Base-by-base conservation (phyloP, 1,284 basidiomycete genomes). In the Peniophora sp. region DNA sequence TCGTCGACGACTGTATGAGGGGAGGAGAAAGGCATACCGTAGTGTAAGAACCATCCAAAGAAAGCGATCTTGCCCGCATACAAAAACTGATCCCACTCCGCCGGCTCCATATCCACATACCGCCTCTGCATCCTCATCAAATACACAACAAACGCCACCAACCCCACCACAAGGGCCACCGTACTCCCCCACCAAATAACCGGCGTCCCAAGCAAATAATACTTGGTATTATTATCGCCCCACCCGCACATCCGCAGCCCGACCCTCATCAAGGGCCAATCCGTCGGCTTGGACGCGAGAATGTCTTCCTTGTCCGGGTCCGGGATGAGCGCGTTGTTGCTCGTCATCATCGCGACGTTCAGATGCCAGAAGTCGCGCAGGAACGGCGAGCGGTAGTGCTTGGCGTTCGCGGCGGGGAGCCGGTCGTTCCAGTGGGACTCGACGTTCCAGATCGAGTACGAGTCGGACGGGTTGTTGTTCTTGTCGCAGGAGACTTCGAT, bases 261-360 rank as follows among this genome's bases (percentile, higher is more conserved):
- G 48, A 92, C 76, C 51, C 83, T 82, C 46, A 98, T 75, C 71
- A 88, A 88, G 0, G 96, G 96, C 96, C 97, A 99, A 64, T 99
- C 95, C 46, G 78, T 76, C 0, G 96, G 95, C 59, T 81, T 82
- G 34, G 92, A 96, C 0, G 96, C 95, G 48, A 99, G 81, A 59
- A 97, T 92, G 65, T 99, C 96, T 59, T 95, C 92, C 72, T 99
- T 99, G 74, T 99, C 96, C 0, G 94, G 91, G 62, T 99, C 94
- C 0, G 96, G 96, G 43, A 98, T 72, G 50, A 99, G 83, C 0
- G 97, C 95, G 65, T 99, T 99, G 75, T 99, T 99, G 3, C 95
- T 97, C 0, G 94, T 97, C 92, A 97, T 96, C 97, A 99, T 99
- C 14, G 95, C 96, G 14, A 99, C 92, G 62, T 99, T 99, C 52